Conservation (phyloP, 2,329 filamentous ascomycete species). For the Phyllosticta citrichinensis region DNA sequence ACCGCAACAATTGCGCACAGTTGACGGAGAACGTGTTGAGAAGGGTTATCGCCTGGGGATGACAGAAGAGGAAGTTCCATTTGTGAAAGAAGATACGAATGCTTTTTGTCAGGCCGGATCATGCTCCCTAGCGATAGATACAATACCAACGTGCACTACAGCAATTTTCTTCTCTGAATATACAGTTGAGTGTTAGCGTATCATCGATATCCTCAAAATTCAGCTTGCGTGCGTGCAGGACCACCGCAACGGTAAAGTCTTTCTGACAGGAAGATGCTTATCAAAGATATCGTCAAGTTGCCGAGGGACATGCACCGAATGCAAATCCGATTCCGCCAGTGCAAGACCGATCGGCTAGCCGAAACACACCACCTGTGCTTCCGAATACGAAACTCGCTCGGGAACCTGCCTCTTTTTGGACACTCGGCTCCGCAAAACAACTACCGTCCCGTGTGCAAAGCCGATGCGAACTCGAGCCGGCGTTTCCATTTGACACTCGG, state of each 20-base stretch:
- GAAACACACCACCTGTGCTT: background rate
- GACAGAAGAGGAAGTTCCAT: background rate
- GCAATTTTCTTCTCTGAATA: too few relatives aligned
- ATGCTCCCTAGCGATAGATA: too few relatives aligned
- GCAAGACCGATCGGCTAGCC: background rate
- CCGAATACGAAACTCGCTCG: background rate
- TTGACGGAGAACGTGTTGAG: slow-evolving; percentile 12
- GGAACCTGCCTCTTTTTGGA: background rate
- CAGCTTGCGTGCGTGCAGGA: too few relatives aligned
- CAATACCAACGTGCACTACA: too few relatives aligned
- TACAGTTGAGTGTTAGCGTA: too few relatives aligned
- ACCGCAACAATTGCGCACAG: slow-evolving; percentile 12
- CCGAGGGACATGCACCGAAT: background rate
- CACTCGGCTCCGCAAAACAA: background rate
- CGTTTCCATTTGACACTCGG: background rate
- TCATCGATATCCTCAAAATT: too few relatives aligned
- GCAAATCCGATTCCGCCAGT: background rate
- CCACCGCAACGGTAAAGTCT: background rate
- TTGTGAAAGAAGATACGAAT: background rate
- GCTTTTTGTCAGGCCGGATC: background rate
- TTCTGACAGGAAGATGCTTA: background rate
- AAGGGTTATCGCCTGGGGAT: slow-evolving; percentile 2
- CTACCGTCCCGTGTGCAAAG: background rate
- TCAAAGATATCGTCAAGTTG: background rate
- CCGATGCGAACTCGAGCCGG: background rate